Evolutionary conservation across 2,329 filamentous ascomycete species (phyloP).

Genomic region (Xylariaceae sp.): DNA sequence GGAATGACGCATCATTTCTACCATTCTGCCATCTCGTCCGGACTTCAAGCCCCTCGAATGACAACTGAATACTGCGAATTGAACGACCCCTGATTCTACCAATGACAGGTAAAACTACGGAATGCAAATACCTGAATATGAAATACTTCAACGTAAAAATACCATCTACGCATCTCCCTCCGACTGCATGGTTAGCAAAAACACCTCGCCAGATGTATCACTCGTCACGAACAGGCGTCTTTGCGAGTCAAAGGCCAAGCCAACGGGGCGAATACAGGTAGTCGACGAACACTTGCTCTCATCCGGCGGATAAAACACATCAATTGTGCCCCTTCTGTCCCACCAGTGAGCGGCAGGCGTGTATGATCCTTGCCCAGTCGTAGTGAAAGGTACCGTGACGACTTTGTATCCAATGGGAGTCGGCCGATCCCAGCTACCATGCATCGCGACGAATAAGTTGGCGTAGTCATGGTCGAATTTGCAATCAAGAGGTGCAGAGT

Average conservation of each 20-base stretch:
- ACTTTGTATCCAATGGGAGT: constrained; percentile 36
- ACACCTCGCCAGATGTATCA: constrained; percentile 48
- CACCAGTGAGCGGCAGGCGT: constrained; percentile 28
- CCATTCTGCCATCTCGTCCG: neutral
- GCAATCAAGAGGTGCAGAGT: constrained; percentile 59
- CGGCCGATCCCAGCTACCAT: constrained; percentile 49
- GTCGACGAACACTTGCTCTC: constrained; percentile 39
- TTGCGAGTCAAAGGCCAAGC: constrained; percentile 37
- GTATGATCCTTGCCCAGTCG: constrained; percentile 27
- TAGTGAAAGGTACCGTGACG: constrained; percentile 33
- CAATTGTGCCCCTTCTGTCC: constrained; percentile 39
- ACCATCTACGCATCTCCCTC: neutral
- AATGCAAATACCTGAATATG: no score
- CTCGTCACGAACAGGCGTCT: constrained; percentile 50
- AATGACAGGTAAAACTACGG: no score
- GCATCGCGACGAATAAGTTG: constrained; percentile 55
- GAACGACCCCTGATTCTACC: no score
- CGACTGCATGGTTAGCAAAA: constrained; percentile 21
- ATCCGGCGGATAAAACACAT: constrained; percentile 46
- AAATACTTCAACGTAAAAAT: no score
- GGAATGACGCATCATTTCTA: neutral
- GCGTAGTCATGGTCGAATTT: constrained; percentile 54
- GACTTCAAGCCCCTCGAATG: neutral
- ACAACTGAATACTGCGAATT: neutral
- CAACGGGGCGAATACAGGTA: constrained; percentile 48